phyloP scores from a whole-genome alignment of 2,329 filamentous ascomycete species.

The Cytospora chrysosperma region DNA sequence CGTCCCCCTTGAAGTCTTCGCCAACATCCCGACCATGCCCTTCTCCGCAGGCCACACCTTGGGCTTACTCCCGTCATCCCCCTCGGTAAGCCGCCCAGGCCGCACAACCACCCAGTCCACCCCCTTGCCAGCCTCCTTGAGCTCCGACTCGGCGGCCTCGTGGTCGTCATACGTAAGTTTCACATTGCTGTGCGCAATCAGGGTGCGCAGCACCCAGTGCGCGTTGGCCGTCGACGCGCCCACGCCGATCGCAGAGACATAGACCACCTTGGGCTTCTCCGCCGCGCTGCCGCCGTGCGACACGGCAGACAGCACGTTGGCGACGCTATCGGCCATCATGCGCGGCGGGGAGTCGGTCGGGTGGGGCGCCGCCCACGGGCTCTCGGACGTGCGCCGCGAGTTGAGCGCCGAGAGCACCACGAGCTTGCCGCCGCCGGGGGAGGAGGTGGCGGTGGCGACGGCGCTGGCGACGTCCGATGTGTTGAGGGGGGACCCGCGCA shows the following conservation, averaged over 20 bases:
- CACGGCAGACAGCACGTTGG: constrained; percentile 24
- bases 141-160: neutral
- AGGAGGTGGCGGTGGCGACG: neutral
- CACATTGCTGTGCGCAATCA: constrained; percentile 3
- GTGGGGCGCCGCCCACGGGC: constrained; percentile 1
- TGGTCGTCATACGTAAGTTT: constrained; percentile 4
- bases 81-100: neutral
- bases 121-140: neutral
- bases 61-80: neutral
- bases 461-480: neutral
- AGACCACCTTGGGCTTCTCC: constrained; percentile 5
- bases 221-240: constrained; percentile 2
- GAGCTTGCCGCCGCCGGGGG: neutral
- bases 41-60: neutral
- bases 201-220: constrained; percentile 3
- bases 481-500: neutral
- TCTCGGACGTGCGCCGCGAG: constrained; percentile 8
- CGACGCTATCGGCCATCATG: constrained; percentile 10
- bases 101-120: neutral
- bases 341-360: constrained; percentile 6
- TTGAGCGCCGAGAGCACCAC: constrained; percentile 1
- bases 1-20: neutral
- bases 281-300: neutral
- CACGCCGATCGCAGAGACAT: constrained; percentile 4
- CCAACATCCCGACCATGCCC: constrained; percentile 5